Conservation (phyloP, 345 rosid genomes). For the Linum trigynum region DNA sequence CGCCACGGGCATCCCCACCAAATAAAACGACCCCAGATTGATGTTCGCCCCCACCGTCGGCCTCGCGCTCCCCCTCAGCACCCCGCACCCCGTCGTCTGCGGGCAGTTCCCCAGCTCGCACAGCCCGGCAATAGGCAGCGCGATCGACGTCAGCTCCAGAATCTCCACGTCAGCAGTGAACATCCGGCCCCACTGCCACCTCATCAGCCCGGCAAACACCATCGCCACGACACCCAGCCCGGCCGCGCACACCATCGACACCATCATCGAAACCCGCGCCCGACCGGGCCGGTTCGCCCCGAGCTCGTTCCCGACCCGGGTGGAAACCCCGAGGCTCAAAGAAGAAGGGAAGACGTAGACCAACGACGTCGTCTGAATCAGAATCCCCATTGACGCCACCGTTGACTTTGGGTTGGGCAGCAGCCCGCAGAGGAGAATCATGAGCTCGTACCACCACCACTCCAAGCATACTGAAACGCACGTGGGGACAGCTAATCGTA, state of each 20-base stretch:
- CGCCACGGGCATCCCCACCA: slow-evolving; percentile 90
- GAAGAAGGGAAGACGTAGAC: slow-evolving; percentile 91
- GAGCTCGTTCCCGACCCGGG: slow-evolving; percentile 79
- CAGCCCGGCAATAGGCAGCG: slow-evolving; percentile 79
- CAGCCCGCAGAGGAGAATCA: slow-evolving; percentile 85
- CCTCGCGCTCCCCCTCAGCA: slow-evolving; percentile 77
- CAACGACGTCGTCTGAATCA: slow-evolving; percentile 82
- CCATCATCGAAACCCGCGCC: slow-evolving; percentile 72
- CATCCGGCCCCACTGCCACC: slow-evolving; percentile 76
- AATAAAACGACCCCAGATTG: slow-evolving; percentile 83
- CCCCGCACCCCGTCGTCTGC: slow-evolving; percentile 92
- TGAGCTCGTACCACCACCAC: slow-evolving; percentile 99
- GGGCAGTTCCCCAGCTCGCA: slow-evolving; percentile 98
- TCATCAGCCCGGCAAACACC: slow-evolving; percentile 57
- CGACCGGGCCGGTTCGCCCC: slow-evolving; percentile 75
- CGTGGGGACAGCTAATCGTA: slow-evolving; percentile 79
- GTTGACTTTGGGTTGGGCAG: slow-evolving; percentile 77
- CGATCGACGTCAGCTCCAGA: slow-evolving; percentile 61
- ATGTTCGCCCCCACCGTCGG: slow-evolving; percentile 87
- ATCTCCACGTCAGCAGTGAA: slow-evolving; percentile 64
- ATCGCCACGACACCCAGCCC: slow-evolving; percentile 64
- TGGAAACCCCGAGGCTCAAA: slow-evolving; percentile 82
- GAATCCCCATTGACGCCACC: slow-evolving; percentile 91
- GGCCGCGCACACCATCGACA: slow-evolving; percentile 50
- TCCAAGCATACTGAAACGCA: slow-evolving; percentile 91